Evolutionary conservation across 805 yeast genomes (phyloP), one percentile per base, ranked within the genome.

Genomic region (Sugiyamaella chiloensis): DNA sequence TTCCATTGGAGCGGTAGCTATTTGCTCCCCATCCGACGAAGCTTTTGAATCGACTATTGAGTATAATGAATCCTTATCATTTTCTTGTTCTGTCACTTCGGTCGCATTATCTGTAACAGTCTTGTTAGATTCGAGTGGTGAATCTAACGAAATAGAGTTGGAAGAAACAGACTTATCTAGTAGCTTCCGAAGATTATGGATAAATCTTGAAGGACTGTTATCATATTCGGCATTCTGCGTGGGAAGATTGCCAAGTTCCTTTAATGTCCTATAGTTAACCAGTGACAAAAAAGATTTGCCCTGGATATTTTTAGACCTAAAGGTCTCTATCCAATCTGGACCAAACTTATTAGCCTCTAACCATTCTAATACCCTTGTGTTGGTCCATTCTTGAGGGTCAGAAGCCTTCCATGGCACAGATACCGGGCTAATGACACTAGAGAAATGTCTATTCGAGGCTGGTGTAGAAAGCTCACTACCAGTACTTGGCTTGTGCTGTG

Each of bases 311-410:
- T 79, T 72, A 36, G 72, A 71, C 34, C 68, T 67, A 63, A 89
- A 85, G 14, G 81, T 75, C 3, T 71, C 76, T n/a, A 76, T 69
- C 96, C 96, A 89, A 11, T 82, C 70, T 2, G 74, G 76, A 54
- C 84, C 83, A 65, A 89, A 89, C 17, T 76, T 73, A 61, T 88
- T 75, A n/a, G 64, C 56, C 5, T 75, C 81, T 21, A 89, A 70
- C 95, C 96, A 89, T 41, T 68, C 61, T 0, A 73, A 50, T 0
- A 88, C 90, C 44, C 85, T 72, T n/a, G 74, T 79, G 53, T 76
- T 67, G 1, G 83, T 79, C 96, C 96, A 88, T 50, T 79, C 82
- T 4, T 71, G 73, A 1, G 85, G 79, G 46, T 72, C 71, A 26
- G 70, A 69, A 0, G 75, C 78, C 20, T 73, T 71, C 82, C 82